These are phyloP conservation scores for Inga oerstediana DNA, from an alignment of 306 rosid species.

Conservation along the genomic window DNA sequence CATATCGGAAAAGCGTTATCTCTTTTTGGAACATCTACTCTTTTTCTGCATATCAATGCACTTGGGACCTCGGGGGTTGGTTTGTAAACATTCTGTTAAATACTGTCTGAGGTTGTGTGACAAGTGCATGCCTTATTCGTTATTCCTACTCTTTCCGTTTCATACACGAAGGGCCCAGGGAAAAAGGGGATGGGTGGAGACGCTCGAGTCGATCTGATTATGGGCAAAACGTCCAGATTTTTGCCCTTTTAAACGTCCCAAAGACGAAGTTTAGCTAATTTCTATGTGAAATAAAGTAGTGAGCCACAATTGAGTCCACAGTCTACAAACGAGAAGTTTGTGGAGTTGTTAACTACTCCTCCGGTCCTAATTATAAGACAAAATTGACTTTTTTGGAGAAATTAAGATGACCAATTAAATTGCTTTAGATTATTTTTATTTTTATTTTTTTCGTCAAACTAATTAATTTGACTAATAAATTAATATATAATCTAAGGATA, in stretches of 20 bases:
- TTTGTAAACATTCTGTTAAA: not conserved
- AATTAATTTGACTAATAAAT: too few species aligned
- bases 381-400: too few species aligned
- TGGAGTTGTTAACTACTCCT: conserved; percentile 13
- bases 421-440: too few species aligned
- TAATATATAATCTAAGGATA: too few species aligned
- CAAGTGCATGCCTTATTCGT: not conserved
- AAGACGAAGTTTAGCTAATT: not conserved
- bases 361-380: too few species aligned
- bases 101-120: not conserved
- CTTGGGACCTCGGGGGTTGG: not conserved
- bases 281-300: not conserved
- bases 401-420: too few species aligned
- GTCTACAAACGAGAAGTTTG: conserved; percentile 6
- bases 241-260: not conserved
- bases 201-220: not conserved
- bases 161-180: not conserved
- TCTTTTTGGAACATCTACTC: not conserved
- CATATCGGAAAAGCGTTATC: not conserved
- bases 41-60: not conserved
- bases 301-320: not conserved
- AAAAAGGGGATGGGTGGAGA: not conserved
- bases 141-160: not conserved
- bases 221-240: not conserved
- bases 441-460: too few species aligned